Conservation (phyloP, 805 yeast genomes). For the Starmera dryadoides region DNA sequence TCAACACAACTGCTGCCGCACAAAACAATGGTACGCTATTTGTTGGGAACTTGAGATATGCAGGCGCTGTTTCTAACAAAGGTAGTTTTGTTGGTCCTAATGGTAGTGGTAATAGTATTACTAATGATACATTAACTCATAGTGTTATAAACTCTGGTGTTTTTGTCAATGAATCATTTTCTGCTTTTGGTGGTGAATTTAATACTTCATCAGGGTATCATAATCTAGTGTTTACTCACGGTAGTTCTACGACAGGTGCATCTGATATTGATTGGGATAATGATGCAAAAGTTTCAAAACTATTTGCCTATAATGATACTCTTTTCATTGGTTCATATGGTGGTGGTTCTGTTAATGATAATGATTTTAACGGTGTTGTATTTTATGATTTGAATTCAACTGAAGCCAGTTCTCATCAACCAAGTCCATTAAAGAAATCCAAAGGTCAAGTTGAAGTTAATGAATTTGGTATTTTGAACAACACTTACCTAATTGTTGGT, state of each 20-base stretch:
- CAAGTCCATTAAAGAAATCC: conserved; percentile 4
- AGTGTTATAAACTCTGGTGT: conserved; percentile 27
- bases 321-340: conserved; percentile 43
- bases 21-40: conserved; percentile 14
- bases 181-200: conserved; percentile 58
- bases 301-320: conserved; percentile 11
- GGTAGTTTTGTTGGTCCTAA: conserved; percentile 7
- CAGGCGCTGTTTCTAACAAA: conserved; percentile 14
- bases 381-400: conserved; percentile 41
- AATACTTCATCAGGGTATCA: conserved; percentile 16
- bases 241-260: conserved; percentile 17
- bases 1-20: conserved; percentile 24
- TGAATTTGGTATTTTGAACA: conserved; percentile 24
- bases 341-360: conserved; percentile 17
- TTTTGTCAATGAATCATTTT: conserved; percentile 38
- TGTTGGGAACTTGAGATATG: conserved; percentile 15
- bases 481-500: conserved; percentile 52
- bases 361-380: conserved; percentile 36
- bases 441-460: conserved; percentile 31
- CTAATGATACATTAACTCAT: conserved; percentile 7
- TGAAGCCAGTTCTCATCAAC: conserved; percentile 9
- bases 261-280: conserved; percentile 22
- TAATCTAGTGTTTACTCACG: conserved; percentile 18
- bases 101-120: conserved; percentile 13
- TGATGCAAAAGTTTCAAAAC: conserved; percentile 9